Conservation (phyloP, 495 filamentous ascomycete genomes). For the Xylaria scruposa region DNA sequence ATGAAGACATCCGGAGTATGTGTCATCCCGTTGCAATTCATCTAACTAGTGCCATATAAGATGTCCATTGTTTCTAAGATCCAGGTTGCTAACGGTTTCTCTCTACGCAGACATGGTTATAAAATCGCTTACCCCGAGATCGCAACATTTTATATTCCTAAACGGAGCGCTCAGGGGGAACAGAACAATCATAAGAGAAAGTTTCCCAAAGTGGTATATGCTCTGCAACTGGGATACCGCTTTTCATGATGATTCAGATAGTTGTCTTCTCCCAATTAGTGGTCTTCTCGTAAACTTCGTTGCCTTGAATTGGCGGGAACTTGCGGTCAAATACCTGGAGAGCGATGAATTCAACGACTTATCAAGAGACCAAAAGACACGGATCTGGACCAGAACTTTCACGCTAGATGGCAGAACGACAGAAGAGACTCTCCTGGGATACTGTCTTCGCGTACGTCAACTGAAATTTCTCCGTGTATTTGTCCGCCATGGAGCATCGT, state of each 20-base stretch:
- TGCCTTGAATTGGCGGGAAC: conserved; percentile 32
- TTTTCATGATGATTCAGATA: background rate
- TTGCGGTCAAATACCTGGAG: conserved; percentile 30
- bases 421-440: conserved; percentile 29
- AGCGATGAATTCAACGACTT: conserved; percentile 18
- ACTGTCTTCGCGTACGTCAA: background rate
- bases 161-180: conserved; percentile 5
- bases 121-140: conserved; percentile 5
- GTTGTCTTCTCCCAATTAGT: conserved; percentile 24
- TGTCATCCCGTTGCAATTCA: background rate
- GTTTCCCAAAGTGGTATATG: conserved; percentile 24
- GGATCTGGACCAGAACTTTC: conserved; percentile 31
- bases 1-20: conserved; percentile 8
- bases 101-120: background rate
- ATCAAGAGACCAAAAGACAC: conserved; percentile 17
- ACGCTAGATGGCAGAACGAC: background rate
- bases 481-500: conserved; percentile 17
- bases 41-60: background rate
- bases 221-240: background rate
- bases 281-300: conserved; percentile 28
- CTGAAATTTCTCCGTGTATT: conserved; percentile 6
- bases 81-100: background rate
- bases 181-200: conserved; percentile 10
- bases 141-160: background rate
- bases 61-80: background rate